phyloP scores from a whole-genome alignment of 1,284 basidiomycete genomes.

The Pascua sp. region DNA sequence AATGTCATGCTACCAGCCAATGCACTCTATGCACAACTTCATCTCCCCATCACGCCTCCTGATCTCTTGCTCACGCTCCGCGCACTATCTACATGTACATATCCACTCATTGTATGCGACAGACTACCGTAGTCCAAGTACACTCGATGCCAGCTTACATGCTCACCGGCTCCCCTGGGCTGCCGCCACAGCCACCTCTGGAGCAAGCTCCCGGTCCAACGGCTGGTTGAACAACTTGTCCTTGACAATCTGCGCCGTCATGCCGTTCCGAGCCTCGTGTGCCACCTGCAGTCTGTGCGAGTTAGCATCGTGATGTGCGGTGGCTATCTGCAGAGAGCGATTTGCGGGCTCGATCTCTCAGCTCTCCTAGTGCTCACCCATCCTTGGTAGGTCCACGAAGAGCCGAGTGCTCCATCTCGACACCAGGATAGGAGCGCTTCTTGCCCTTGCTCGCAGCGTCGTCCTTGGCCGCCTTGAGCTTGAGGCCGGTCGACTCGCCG shows the following conservation, averaged over 20 bases:
- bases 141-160: neutral
- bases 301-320: neutral
- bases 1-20: too few species aligned
- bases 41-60: too few species aligned
- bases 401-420: constrained; percentile 51
- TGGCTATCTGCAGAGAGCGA: too few species aligned
- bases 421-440: constrained; percentile 35
- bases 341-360: neutral
- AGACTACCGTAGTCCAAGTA: neutral
- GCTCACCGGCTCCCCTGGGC: neutral
- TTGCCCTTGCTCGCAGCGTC: constrained; percentile 48
- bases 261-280: constrained; percentile 82
- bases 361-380: constrained; percentile 54
- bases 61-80: too few species aligned
- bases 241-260: constrained; percentile 85
- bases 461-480: constrained; percentile 43
- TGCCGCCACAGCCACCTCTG: constrained; percentile 15
- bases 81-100: too few species aligned
- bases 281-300: constrained; percentile 70
- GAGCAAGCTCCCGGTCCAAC: constrained; percentile 18
- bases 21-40: too few species aligned
- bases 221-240: constrained; percentile 54
- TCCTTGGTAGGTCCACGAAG: constrained; percentile 78
- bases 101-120: too few species aligned
- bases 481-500: constrained; percentile 18